Conservation (phyloP, 139 green algal species). For the Chlorella sorokiniana region DNA sequence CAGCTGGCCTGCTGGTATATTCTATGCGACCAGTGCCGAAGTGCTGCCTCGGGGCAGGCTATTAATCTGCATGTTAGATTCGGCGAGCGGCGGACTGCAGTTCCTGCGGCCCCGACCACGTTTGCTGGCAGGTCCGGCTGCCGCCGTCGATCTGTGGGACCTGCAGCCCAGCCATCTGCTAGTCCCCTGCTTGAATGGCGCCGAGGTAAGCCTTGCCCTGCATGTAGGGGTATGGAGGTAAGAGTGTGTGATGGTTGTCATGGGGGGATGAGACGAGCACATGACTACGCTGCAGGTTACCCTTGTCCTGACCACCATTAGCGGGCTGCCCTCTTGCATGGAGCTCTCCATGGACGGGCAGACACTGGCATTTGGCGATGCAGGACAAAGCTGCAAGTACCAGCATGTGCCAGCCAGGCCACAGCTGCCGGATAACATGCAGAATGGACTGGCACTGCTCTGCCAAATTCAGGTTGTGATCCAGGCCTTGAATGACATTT, state of each 20-base stretch:
- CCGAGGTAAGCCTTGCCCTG: neutral
- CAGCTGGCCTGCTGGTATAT: constrained; percentile 11
- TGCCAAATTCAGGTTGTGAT: too few species aligned
- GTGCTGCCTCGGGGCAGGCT: neutral
- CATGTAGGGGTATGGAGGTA: neutral
- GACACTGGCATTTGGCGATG: too few species aligned
- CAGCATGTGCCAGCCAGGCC: too few species aligned
- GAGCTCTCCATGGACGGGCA: too few species aligned
- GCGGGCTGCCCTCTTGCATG: too few species aligned
- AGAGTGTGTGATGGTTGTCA: too few species aligned
- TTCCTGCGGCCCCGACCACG: neutral
- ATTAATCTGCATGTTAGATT: neutral
- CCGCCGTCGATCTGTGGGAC: neutral
- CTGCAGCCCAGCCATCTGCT: neutral
- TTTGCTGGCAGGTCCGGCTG: neutral
- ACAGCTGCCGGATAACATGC: too few species aligned
- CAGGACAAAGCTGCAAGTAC: too few species aligned
- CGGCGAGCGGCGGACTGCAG: neutral
- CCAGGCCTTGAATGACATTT: neutral
- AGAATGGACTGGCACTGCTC: too few species aligned
- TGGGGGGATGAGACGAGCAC: too few species aligned
- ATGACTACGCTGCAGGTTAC: too few species aligned
- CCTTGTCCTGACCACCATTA: too few species aligned
- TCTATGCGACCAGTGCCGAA: neutral
- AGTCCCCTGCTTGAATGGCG: neutral